Evolutionary conservation across 441 rosid species (phyloP).

Genomic region (Flueggea neowawraea): DNA sequence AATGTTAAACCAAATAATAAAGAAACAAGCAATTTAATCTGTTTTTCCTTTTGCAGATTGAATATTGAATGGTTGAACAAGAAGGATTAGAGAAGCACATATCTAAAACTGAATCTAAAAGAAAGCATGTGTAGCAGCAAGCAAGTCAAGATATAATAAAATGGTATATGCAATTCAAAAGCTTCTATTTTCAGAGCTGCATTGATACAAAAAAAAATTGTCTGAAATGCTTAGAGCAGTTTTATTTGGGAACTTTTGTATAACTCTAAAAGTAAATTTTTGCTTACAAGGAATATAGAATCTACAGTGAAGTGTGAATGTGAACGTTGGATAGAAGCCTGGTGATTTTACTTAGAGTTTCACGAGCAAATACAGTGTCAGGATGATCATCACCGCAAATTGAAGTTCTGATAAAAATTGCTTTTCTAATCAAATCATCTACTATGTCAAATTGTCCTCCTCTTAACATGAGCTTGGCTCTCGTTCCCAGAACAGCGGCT

Average conservation of each 20-base stretch:
- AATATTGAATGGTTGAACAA: too few relatives aligned
- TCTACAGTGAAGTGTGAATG: slow-evolving; percentile 56
- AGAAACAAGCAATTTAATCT: too few relatives aligned
- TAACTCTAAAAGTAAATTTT: slow-evolving; percentile 30
- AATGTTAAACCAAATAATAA: too few relatives aligned
- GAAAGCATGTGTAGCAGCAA: neutral
- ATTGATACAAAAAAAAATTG: slow-evolving; percentile 9
- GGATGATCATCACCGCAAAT: slow-evolving; percentile 91
- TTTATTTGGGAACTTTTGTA: slow-evolving; percentile 35
- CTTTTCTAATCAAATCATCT: slow-evolving; percentile 87
- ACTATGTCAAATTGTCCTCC: slow-evolving; percentile 83
- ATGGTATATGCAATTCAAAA: slow-evolving; percentile 1
- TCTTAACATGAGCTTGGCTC: slow-evolving; percentile 85
- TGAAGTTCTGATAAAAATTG: slow-evolving; percentile 80
- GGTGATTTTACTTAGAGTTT: slow-evolving; percentile 80
- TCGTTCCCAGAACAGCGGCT: slow-evolving; percentile 85
- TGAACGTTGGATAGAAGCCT: slow-evolving; percentile 70
- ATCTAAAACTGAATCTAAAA: neutral
- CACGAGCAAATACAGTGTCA: slow-evolving; percentile 69
- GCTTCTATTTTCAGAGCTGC: slow-evolving; percentile 3
- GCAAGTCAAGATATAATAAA: neutral
- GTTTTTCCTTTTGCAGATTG: too few relatives aligned
- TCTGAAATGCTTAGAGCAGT: slow-evolving; percentile 29
- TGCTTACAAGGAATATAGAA: slow-evolving; percentile 24
- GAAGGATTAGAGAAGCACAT: too few relatives aligned